phyloP scores from a whole-genome alignment of 495 filamentous ascomycete genomes.

The Jackrogersella multiformis region DNA sequence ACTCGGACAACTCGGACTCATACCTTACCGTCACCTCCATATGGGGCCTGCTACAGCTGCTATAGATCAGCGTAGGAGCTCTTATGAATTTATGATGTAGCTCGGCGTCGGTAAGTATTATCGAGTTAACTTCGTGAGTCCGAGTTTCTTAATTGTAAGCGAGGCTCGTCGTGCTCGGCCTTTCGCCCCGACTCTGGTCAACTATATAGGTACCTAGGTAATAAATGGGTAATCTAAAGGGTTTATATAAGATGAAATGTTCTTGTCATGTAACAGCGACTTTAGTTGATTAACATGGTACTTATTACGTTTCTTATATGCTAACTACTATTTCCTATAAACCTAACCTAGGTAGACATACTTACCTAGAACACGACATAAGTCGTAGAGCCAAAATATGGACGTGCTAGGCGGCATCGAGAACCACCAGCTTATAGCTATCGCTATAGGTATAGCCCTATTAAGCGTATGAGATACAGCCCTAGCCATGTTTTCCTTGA shows the following conservation, averaged over 20 bases:
- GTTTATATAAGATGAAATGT: neutral
- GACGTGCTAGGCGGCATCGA: slow-evolving; percentile 6
- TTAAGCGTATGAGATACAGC: slow-evolving; percentile 20
- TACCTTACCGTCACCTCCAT: neutral
- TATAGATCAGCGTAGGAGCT: neutral
- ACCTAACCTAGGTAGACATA: too few relatives aligned
- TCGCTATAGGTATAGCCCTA: slow-evolving; percentile 1
- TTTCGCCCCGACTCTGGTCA: slow-evolving; percentile 5
- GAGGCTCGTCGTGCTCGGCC: slow-evolving; percentile 7
- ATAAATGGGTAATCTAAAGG: too few relatives aligned
- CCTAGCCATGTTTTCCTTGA: too few relatives aligned
- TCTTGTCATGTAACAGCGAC: neutral
- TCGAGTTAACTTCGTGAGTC: neutral
- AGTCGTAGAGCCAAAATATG: slow-evolving; percentile 7
- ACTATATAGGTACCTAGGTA: neutral
- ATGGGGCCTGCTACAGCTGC: too few relatives aligned
- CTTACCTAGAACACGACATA: too few relatives aligned
- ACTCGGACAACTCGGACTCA: slow-evolving; percentile 23
- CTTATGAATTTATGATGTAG: slow-evolving; percentile 4
- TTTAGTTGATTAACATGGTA: neutral
- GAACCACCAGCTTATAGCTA: slow-evolving; percentile 8
- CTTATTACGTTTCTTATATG: too few relatives aligned
- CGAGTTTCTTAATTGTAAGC: neutral
- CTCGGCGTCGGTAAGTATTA: neutral
- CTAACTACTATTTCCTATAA: too few relatives aligned